Base-by-base conservation (phyloP, 2,329 filamentous ascomycete species). In the Colletotrichum euphorbiae region DNA sequence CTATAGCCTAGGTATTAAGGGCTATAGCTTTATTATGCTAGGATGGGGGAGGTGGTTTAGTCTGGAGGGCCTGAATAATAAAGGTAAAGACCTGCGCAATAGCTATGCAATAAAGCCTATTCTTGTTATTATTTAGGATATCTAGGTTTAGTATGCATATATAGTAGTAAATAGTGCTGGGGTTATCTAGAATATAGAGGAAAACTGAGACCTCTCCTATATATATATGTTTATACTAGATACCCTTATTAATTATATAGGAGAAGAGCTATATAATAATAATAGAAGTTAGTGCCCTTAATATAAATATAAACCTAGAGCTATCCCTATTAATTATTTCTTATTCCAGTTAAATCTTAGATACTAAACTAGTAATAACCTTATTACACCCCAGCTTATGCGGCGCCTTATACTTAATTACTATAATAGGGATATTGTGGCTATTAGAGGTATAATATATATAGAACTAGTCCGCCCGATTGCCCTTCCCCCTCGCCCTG, bases 21-120 rank as follows among this genome's bases (percentile, higher is more conserved):
- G 54, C 50, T 19, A 66, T 65, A 33, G 76, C 71, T 11, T 63
- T 69, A 48, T 79, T 72, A 61, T 78, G 72, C 79, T 75, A 82
- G 1, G 71, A 69, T 62, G 66, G 13, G 6, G 71, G 68, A 2
- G 75, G 77, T n/a, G 74, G 75, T n/a, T 48, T 43, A 6, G 72
- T 67, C 55, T 68, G 70, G 51, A 80, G 69, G 36, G 78, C 77
- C 63, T 76, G 74, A 60, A 81, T 70, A 19, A 78, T 66, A 33
- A 82, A 81, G 48, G 78, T 76, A 56, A 82, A 79, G 28, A 80
- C 76, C 68, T 80, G 77, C 1, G 76, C 76, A 52, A 78, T 75
- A 21, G 80, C 78, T 1, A 78, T 82, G 19, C 71, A 71, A 68
- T 81, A 71, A 19, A 81, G 75, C 62, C 74, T 73, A 11, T 65